Evolutionary conservation across 2,329 filamentous ascomycete species (phyloP).

Genomic region (Fusarium sp.): DNA sequence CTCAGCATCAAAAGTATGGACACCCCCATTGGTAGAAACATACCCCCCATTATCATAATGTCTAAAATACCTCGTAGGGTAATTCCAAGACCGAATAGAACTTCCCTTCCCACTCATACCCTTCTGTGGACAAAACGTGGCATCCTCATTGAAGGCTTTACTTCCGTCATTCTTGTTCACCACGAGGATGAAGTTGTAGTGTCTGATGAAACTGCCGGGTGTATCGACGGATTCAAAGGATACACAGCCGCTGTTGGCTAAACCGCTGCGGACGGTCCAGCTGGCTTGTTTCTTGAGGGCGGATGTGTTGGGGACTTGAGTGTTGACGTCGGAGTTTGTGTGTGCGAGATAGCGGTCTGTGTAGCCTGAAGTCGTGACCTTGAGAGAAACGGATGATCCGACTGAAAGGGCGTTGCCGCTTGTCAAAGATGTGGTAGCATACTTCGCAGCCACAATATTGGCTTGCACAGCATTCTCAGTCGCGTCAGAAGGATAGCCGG

Average conservation of each 20-base stretch:
- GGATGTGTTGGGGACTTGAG: conserved; percentile 12
- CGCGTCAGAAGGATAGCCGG: conserved; percentile 21
- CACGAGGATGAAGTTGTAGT: background rate
- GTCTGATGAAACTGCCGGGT: conserved; percentile 16
- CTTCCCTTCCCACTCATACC: conserved; percentile 12
- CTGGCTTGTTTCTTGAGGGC: conserved; percentile 21
- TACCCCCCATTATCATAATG: conserved; percentile 15
- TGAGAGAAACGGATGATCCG: conserved; percentile 23
- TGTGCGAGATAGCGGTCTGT: conserved; percentile 16
- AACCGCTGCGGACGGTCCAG: conserved; percentile 18
- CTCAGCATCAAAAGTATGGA: conserved; percentile 15
- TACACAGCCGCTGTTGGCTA: conserved; percentile 26
- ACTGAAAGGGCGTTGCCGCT: conserved; percentile 1
- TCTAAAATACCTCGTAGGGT: conserved; percentile 21
- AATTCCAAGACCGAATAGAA: conserved; percentile 22
- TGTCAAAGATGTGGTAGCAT: conserved; percentile 6
- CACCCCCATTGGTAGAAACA: conserved; percentile 12
- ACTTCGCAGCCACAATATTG: conserved; percentile 26
- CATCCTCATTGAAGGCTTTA: conserved; percentile 23
- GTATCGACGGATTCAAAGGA: conserved; percentile 24
- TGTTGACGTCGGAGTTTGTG: conserved; percentile 16
- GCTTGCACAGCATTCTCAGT: conserved; percentile 24
- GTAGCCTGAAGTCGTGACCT: conserved; percentile 15
- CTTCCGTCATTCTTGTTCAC: conserved; percentile 2
- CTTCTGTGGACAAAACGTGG: conserved; percentile 23